Evolutionary conservation across 805 yeast species (phyloP), one percentile per base, ranked within the genome.

Genomic region (Wickerhamiella vanderwaltii): DNA sequence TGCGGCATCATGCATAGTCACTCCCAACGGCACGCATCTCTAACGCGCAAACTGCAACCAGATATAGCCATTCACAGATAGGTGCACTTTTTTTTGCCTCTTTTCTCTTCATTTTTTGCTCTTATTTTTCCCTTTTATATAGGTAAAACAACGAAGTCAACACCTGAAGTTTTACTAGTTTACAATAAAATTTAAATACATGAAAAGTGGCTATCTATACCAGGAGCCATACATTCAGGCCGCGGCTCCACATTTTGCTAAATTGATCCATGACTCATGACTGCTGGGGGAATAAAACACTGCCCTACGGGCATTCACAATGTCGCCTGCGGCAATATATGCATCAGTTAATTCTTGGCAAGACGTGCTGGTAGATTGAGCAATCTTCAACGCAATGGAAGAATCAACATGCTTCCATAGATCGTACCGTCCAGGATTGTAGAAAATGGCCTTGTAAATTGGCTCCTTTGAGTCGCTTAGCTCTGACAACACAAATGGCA

Each of bases 381-480:
- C 79, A 7, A 83, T 67, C 38, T 72, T 65, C 32, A 79, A 59
- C 0, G 86, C 76, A 54, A 77, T 68, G 39, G 62, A 64, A 19
- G 61, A 56, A 53, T 73, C 72, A 29, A 87, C 58, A n/a, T 70
- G 62, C 23, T 63, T 65, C 97, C 97, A 88, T 4, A 81, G 68
- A 12, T 63, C 61, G 44, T 66, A 65, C 50, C 79, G 81, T 29
- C 71, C 68, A 1, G 96, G 96, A 63, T 82, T 79, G 51, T 81
- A 62, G 47, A 79, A 63, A 0, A 88, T 85, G 9, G 75, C 69
- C 51, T 78, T 71, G 55, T 79, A 82, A 81, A 88, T 79, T 5
- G 61, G 58, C 2, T 66, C 54, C 19, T 56, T 46, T 17, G 39
- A 7, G 48, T 48, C 38, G 16, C 48, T 43, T 3, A 53, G 43